phyloP scores from a whole-genome alignment of 352 stramenopile genomes.

The Globisporangium mamillatum region DNA sequence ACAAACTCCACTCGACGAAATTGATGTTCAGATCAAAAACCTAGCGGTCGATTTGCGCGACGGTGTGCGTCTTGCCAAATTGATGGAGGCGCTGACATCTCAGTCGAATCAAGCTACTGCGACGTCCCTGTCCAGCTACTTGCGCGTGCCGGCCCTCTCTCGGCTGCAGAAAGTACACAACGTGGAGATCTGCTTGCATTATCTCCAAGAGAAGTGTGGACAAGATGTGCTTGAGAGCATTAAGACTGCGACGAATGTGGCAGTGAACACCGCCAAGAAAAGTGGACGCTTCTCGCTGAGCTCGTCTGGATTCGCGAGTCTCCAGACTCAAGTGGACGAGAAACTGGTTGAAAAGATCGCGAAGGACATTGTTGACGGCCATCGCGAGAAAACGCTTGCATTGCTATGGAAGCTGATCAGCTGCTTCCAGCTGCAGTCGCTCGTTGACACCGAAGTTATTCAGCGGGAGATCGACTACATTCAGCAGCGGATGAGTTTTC shows the following conservation, averaged over 20 bases:
- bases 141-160: slow-evolving; percentile 94
- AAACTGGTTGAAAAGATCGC: slow-evolving; percentile 63
- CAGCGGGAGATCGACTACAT: slow-evolving; percentile 75
- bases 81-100: slow-evolving; percentile 89
- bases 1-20: slow-evolving; percentile 93
- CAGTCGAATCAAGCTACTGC: slow-evolving; percentile 16
- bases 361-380: slow-evolving; percentile 95
- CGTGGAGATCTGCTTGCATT: slow-evolving; percentile 88
- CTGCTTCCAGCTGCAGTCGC: slow-evolving; percentile 85
- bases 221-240: slow-evolving; percentile 52
- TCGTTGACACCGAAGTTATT: slow-evolving; percentile 81
- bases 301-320: slow-evolving; percentile 43
- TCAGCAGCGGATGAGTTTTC: slow-evolving; percentile 66
- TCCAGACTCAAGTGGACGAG: slow-evolving; percentile 51
- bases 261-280: slow-evolving; percentile 12
- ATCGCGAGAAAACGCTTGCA: slow-evolving; percentile 93
- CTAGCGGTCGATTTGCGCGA: slow-evolving; percentile 95
- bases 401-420: slow-evolving; percentile 94
- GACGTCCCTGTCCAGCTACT: slow-evolving; percentile 58
- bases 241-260: slow-evolving; percentile 26
- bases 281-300: slow-evolving; percentile 19
- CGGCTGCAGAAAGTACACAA: slow-evolving; percentile 97
- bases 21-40: slow-evolving; percentile 91
- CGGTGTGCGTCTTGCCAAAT: slow-evolving; percentile 90
- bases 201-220: slow-evolving; percentile 73